Evolutionary conservation across 768 basidiomycete species (phyloP), one percentile per base, ranked within the genome.

Genomic region (Saitozyma podzolica): DNA sequence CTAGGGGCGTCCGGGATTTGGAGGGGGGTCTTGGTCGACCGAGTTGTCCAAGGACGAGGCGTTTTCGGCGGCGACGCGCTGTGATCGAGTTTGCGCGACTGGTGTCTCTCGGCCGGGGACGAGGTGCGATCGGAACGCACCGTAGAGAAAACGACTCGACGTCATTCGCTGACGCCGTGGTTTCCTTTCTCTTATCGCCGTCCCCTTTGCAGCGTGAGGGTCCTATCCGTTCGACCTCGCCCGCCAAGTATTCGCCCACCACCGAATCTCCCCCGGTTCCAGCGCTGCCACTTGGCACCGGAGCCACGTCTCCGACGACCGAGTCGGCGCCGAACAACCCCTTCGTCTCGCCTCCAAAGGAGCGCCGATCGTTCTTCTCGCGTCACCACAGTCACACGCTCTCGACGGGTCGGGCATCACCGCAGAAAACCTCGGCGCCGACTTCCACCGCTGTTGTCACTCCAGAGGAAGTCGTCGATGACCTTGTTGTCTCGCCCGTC

Each of bases 181-280:
- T 29, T 29, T 29, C 29, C 29, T 29, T 29, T 29, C 29, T 29
- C 29, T 29, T 29, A 29, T 29, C 29, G 29, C 29, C 29, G 29
- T 29, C 29, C 29, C 29, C 2, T 29, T 29, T 17, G 19, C 45
- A 62, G 61, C 61, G 61, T 8, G 61, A 56, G 29, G 40, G 48
- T 43, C 59, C 59, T n/a, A 54, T 61, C 54, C 61, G 61, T 11
- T 62, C 61, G 40, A 17, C 61, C 14, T 62, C 61, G 6, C 61
- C 61, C 14, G 43, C 48, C 45, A 62, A 62, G 49, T n/a, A n/a
- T 10, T 20, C 41, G 39, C 61, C 54, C n/a, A 50, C 61, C 41
- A 47, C 45, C 54, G 54, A 55, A 56, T 50, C 45, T 40, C 49
- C 61, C 50, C 45, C 10, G 37, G 20, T 56, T 40, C 40, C 39